These are phyloP conservation scores for Paramecium octaurelia DNA, from an alignment of 73 alveolate genomes.

Conservation along the genomic window DNA sequence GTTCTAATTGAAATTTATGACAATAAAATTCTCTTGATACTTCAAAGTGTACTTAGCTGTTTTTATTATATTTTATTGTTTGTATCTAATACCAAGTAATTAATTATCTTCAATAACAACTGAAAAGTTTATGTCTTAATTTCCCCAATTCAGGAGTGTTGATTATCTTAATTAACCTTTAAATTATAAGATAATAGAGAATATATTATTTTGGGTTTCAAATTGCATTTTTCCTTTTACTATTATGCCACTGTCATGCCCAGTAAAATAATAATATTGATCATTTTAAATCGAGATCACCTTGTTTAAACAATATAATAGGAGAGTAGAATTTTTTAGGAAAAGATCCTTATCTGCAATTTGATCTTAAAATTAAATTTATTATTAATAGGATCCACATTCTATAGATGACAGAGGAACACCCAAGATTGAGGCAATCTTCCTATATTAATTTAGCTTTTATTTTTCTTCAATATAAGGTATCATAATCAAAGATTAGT, in stretches of 20 bases:
- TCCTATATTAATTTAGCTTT: not conserved
- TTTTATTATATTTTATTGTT: not conserved
- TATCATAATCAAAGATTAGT: not conserved
- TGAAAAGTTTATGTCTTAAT: not conserved
- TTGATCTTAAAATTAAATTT: not conserved
- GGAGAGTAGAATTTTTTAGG: not conserved
- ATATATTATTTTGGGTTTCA: not conserved
- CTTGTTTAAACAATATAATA: not conserved
- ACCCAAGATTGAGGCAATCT: not conserved
- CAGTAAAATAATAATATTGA: not conserved
- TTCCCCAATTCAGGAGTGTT: not conserved
- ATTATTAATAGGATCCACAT: not conserved
- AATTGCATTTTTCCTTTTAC: not conserved
- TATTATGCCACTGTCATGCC: not conserved
- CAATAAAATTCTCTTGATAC: not conserved
- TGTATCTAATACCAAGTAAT: not conserved
- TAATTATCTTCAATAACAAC: not conserved
- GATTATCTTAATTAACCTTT: not conserved
- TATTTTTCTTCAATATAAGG: not conserved
- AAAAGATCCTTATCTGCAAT: not conserved
- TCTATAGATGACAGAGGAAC: not conserved
- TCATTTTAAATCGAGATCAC: slow-evolving; percentile 1
- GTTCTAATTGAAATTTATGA: not conserved
- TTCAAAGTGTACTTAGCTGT: not conserved
- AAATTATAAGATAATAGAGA: not conserved